Percentiles rank a stretch among this genome's conserved stretches.
Conservation (phyloP, 768 basidiomycete genomes). For the Dioszegia hungarica region DNA sequence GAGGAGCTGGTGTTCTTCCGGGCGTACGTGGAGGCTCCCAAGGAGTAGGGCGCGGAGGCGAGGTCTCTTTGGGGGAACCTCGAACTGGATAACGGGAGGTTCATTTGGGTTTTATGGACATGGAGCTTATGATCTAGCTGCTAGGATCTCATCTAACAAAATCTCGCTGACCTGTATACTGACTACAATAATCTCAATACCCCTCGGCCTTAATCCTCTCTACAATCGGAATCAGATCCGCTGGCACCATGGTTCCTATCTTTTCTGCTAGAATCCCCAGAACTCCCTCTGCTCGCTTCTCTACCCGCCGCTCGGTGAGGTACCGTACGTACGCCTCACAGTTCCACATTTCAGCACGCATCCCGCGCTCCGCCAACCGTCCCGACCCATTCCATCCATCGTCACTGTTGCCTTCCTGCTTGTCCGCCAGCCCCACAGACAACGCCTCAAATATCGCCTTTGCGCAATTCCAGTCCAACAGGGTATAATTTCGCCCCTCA, state of each 20-base stretch:
- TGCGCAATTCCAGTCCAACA: neutral
- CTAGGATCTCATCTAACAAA: too few species aligned
- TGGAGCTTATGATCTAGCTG: too few species aligned
- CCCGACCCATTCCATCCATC: too few species aligned
- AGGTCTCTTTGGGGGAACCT: too few species aligned
- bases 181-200: too few species aligned
- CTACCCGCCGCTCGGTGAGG: neutral
- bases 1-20: slow-evolving; percentile 59
- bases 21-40: slow-evolving; percentile 57
- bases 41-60: neutral
- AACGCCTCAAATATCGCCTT: neutral
- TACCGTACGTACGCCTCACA: neutral
- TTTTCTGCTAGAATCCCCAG: neutral
- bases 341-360: neutral
- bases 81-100: too few species aligned
- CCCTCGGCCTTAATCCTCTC: neutral
- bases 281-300: neutral
- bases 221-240: neutral
- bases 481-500: neutral
- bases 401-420: too few species aligned
- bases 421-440: neutral
- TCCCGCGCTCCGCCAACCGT: too few species aligned
- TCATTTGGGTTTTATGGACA: too few species aligned
- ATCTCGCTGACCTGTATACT: too few species aligned
- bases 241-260: neutral